Evolutionary conservation across 352 stramenopile species (phyloP).

Genomic region (Globisporangium polare): DNA sequence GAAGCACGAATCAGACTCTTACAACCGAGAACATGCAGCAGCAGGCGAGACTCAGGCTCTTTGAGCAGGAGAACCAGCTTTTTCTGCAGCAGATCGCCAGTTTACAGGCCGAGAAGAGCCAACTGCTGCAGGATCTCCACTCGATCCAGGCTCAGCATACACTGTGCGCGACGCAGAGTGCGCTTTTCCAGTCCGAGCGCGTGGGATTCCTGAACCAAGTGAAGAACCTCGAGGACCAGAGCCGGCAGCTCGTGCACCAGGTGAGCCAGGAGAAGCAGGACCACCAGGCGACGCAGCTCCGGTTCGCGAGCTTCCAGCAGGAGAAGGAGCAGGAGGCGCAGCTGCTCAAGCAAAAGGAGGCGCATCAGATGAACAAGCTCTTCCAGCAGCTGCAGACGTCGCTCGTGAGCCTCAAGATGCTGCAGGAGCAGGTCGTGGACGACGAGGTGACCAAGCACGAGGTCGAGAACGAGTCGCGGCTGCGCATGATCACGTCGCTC

Average conservation of each 20-base stretch:
- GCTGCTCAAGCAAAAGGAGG: slow-evolving; percentile 34
- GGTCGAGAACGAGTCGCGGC: slow-evolving; percentile 43
- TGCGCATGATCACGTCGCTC: slow-evolving; percentile 62
- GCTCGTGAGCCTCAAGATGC: slow-evolving; percentile 43
- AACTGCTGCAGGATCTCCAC: slow-evolving; percentile 15
- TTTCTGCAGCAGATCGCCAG: slow-evolving; percentile 18
- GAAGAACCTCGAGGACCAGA: slow-evolving; percentile 28
- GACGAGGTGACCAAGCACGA: slow-evolving; percentile 33
- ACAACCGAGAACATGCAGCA: neutral
- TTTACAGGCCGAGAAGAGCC: slow-evolving; percentile 13
- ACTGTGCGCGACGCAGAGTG: slow-evolving; percentile 21
- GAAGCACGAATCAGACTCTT: neutral
- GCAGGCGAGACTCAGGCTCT: neutral
- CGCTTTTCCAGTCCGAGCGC: slow-evolving; percentile 29
- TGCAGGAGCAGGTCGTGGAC: slow-evolving; percentile 37
- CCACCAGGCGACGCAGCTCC: slow-evolving; percentile 24
- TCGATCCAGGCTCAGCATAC: slow-evolving; percentile 21
- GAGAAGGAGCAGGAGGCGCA: slow-evolving; percentile 37
- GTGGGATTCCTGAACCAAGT: slow-evolving; percentile 22
- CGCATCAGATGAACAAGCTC: slow-evolving; percentile 43
- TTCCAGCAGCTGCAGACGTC: slow-evolving; percentile 49
- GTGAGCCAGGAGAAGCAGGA: slow-evolving; percentile 27
- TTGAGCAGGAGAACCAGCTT: slow-evolving; percentile 17
- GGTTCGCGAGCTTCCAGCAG: slow-evolving; percentile 24
- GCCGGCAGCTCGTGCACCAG: slow-evolving; percentile 18